Percentiles rank a stretch among this genome's conserved stretches.
Evolutionary conservation across 441 rosid species (phyloP).

Genomic region (Lepidium campestre): DNA sequence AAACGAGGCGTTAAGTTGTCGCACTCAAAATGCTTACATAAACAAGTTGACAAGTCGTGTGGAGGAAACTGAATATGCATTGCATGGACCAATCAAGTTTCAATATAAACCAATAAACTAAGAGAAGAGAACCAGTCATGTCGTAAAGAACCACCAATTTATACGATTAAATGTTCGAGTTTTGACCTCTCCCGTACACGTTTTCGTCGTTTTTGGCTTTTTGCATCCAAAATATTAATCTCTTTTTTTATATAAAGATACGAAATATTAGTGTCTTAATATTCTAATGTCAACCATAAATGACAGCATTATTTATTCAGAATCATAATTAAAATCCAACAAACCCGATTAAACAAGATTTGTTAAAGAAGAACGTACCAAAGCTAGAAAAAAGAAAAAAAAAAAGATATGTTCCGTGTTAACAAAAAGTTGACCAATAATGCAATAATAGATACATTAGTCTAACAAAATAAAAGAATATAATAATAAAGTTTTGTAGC

Average conservation of each 20-base stretch:
- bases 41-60: slow-evolving; percentile 8
- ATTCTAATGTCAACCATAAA: background rate
- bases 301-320: background rate
- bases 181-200: background rate
- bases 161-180: background rate
- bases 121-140: no score
- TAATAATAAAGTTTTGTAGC: background rate
- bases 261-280: background rate
- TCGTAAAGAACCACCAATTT: background rate
- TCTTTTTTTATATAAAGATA: no score
- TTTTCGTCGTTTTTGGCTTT: background rate
- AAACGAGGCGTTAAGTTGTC: slow-evolving; percentile 1
- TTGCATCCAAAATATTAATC: background rate
- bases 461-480: background rate
- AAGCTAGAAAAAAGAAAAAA: background rate
- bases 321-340: background rate
- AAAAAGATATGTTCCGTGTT: background rate
- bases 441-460: background rate
- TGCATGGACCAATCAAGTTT: background rate
- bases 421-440: background rate
- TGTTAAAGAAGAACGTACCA: background rate
- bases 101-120: background rate
- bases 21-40: slow-evolving; percentile 14
- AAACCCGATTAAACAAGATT: background rate
- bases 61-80: background rate